Conservation (phyloP, 768 basidiomycete genomes). For the Hydnum rufescens region DNA sequence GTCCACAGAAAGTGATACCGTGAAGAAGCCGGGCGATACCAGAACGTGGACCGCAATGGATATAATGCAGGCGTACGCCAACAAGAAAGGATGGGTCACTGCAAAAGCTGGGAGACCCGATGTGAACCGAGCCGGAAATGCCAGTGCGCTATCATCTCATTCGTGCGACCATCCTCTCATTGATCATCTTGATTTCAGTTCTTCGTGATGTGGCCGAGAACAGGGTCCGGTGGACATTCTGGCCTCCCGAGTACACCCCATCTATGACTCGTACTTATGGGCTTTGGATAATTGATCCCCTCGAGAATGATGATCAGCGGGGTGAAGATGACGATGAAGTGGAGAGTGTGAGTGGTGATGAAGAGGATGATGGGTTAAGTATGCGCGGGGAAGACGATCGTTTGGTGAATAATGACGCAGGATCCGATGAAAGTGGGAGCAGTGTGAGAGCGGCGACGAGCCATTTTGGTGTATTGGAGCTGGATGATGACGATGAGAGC, state of each 20-base stretch:
- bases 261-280: conserved; percentile 16
- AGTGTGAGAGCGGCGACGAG: not conserved
- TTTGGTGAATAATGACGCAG: not conserved
- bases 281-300: conserved; percentile 33
- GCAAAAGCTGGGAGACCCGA: conserved; percentile 85
- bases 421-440: conserved; percentile 8
- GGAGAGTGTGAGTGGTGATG: too few relatives aligned
- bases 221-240: conserved; percentile 65
- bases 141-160: conserved; percentile 34
- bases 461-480: conserved; percentile 1
- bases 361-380: not conserved
- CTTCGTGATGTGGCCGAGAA: conserved; percentile 71
- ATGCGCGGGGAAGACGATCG: not conserved
- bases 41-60: conserved; percentile 80
- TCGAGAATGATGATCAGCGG: conserved; percentile 13
- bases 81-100: conserved; percentile 65
- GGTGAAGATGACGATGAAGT: conserved; percentile 20
- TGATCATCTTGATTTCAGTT: conserved; percentile 28
- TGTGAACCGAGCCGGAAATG: conserved; percentile 73
- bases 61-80: conserved; percentile 58
- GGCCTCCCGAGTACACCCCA: conserved; percentile 26
- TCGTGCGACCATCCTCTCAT: not conserved
- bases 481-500: conserved; percentile 9
- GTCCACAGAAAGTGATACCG: not conserved
- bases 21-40: too few relatives aligned